Evolutionary conservation across 2,329 filamentous ascomycete species (phyloP).

Genomic region (Volutella citrinella): DNA sequence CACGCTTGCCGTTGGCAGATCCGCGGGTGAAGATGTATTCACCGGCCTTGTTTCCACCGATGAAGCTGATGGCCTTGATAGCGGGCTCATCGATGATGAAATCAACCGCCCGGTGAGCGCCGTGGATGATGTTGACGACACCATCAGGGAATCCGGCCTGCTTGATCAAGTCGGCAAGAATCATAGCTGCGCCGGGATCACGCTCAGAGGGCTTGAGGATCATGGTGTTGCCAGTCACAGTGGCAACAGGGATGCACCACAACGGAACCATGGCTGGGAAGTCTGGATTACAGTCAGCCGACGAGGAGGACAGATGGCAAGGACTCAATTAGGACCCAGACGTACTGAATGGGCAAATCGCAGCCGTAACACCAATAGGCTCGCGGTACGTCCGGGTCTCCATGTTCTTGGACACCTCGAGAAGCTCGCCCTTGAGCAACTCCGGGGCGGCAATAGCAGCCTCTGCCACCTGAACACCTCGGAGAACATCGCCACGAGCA

Average conservation of each 20-base stretch:
- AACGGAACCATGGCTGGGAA: constrained; percentile 87
- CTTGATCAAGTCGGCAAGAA: constrained; percentile 71
- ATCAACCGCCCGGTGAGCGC: constrained; percentile 73
- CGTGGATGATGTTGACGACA: constrained; percentile 78
- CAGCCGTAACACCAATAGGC: constrained; percentile 73
- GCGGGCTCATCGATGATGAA: constrained; percentile 75
- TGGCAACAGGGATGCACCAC: constrained; percentile 82
- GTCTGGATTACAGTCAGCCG: constrained; percentile 47
- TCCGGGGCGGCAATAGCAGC: too few species aligned
- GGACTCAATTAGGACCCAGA: too few species aligned
- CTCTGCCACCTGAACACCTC: too few species aligned
- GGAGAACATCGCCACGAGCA: too few species aligned
- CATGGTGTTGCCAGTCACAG: constrained; percentile 78
- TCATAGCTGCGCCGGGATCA: constrained; percentile 79
- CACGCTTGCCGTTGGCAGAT: constrained; percentile 78
- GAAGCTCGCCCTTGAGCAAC: too few species aligned
- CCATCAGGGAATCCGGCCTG: constrained; percentile 78
- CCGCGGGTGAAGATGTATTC: constrained; percentile 77
- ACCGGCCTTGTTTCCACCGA: constrained; percentile 79
- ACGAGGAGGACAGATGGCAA: background rate
- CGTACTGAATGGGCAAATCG: constrained; percentile 81
- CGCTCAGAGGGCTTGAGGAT: constrained; percentile 82
- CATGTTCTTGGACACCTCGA: constrained; percentile 85
- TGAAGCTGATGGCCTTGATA: constrained; percentile 52
- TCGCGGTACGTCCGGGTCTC: constrained; percentile 78